A percentile compares a stretch with the other conserved stretches of the same genome.
Evolutionary conservation across 2,329 filamentous ascomycete species (phyloP).

Genomic region (Harringtonia aguacate): DNA sequence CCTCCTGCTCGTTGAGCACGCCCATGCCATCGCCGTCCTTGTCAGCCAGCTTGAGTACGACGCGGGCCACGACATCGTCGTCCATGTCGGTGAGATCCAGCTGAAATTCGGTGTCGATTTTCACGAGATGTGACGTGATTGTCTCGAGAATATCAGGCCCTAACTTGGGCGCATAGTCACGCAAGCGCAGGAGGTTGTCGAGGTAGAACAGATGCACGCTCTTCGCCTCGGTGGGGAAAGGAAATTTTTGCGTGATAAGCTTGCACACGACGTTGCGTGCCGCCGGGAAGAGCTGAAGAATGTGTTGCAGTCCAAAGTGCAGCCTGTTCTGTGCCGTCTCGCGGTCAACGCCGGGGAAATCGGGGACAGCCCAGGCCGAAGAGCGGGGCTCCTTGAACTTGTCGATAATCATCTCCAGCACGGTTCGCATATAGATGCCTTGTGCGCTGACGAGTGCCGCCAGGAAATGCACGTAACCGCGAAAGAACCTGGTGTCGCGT

Average conservation of each 20-base stretch:
- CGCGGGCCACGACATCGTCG: slow-evolving; percentile 69
- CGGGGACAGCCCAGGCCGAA: slow-evolving; percentile 35
- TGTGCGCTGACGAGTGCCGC: slow-evolving; percentile 72
- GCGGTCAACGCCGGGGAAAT: slow-evolving; percentile 49
- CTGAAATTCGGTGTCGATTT: slow-evolving; percentile 93
- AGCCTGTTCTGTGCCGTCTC: slow-evolving; percentile 60
- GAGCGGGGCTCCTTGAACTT: slow-evolving; percentile 53
- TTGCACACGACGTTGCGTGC: slow-evolving; percentile 60
- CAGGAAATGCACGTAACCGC: slow-evolving; percentile 47
- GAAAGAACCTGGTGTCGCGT: slow-evolving; percentile 53
- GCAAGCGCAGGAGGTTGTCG: slow-evolving; percentile 68
- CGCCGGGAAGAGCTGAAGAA: slow-evolving; percentile 74
- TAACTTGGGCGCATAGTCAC: slow-evolving; percentile 67
- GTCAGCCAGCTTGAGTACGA: slow-evolving; percentile 43
- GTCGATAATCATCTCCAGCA: slow-evolving; percentile 56
- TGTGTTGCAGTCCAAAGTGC: slow-evolving; percentile 63
- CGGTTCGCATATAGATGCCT: slow-evolving; percentile 46
- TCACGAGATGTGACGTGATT: slow-evolving; percentile 77
- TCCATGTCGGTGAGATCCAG: slow-evolving; percentile 87
- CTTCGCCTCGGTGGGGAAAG: slow-evolving; percentile 64
- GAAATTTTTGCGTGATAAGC: slow-evolving; percentile 59
- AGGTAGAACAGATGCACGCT: slow-evolving; percentile 81
- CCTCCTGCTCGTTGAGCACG: neutral
- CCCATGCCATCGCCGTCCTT: slow-evolving; percentile 11
- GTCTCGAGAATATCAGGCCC: slow-evolving; percentile 72